Conservation (phyloP, 2,329 filamentous ascomycete species). For the Stemphylium beticola region DNA sequence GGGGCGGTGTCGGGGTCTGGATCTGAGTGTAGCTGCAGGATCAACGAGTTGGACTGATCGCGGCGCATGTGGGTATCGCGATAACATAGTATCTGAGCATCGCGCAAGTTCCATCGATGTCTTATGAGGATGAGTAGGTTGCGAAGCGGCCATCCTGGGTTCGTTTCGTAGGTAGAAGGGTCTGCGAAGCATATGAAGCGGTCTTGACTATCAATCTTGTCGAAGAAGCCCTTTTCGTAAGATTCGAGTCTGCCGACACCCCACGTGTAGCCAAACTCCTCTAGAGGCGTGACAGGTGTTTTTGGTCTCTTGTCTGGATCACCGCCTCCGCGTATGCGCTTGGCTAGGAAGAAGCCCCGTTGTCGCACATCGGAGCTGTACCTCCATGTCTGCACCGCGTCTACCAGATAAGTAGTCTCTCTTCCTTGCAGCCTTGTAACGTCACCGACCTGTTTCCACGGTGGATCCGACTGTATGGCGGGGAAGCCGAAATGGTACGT, state of each 20-base stretch:
- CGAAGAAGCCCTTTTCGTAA: slow-evolving; percentile 89
- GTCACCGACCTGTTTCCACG: slow-evolving; percentile 66
- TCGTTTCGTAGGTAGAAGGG: slow-evolving; percentile 85
- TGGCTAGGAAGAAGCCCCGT: slow-evolving; percentile 95
- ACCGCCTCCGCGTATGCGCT: slow-evolving; percentile 62
- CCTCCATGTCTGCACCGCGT: slow-evolving; percentile 85
- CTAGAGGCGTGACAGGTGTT: slow-evolving; percentile 59
- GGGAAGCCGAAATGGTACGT: slow-evolving; percentile 99
- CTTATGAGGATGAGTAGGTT: slow-evolving; percentile 87
- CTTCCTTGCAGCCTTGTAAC: slow-evolving; percentile 61
- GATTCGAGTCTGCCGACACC: slow-evolving; percentile 74
- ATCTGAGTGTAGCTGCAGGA: slow-evolving; percentile 61
- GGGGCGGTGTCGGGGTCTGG: slow-evolving; percentile 12
- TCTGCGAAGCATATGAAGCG: slow-evolving; percentile 87
- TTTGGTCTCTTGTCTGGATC: slow-evolving; percentile 45
- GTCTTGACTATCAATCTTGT: slow-evolving; percentile 72
- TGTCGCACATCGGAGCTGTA: slow-evolving; percentile 82
- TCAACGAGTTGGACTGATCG: slow-evolving; percentile 80
- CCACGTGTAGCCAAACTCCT: slow-evolving; percentile 75
- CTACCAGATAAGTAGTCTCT: slow-evolving; percentile 81
- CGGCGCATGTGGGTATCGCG: slow-evolving; percentile 79
- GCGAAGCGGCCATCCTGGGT: slow-evolving; percentile 90
- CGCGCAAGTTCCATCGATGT: slow-evolving; percentile 77
- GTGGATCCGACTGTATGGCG: slow-evolving; percentile 84
- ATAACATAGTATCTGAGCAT: slow-evolving; percentile 87